Evolutionary conservation across 441 rosid genomes (phyloP).

Genomic region (Gossypium lobatum): DNA sequence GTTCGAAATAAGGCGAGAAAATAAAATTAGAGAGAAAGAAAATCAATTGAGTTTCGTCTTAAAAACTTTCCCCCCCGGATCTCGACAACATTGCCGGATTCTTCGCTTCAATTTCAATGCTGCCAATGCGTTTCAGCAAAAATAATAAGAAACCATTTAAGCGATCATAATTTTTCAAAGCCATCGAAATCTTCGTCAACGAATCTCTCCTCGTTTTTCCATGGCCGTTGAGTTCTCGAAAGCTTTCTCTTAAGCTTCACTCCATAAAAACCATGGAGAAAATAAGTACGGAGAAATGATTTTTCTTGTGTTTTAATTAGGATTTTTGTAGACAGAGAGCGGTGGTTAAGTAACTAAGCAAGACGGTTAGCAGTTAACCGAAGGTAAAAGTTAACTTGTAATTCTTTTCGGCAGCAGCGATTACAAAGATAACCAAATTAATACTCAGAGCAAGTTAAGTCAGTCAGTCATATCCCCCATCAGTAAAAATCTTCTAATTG

Average conservation of each 20-base stretch:
- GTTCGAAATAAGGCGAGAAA: neutral
- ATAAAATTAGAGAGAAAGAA: neutral
- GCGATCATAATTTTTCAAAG: neutral
- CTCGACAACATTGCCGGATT: slow-evolving; percentile 8
- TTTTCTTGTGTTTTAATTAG: neutral
- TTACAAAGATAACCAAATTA: too few species aligned
- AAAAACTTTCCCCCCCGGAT: neutral
- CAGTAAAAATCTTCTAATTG: too few species aligned
- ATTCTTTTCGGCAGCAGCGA: too few species aligned
- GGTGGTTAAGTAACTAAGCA: slow-evolving; percentile 12
- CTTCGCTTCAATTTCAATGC: slow-evolving; percentile 1
- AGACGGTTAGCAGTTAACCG: slow-evolving; percentile 15
- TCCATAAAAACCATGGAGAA: neutral
- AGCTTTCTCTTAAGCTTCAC: slow-evolving; percentile 16
- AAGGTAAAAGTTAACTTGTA: neutral
- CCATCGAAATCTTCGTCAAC: slow-evolving; percentile 11
- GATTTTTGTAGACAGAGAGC: neutral
- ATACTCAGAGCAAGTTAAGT: too few species aligned
- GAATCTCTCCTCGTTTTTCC: neutral
- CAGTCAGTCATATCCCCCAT: too few species aligned
- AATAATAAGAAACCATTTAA: neutral
- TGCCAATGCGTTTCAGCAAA: neutral
- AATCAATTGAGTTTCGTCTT: neutral
- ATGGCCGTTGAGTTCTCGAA: neutral
- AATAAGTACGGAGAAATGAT: too few species aligned